phyloP scores from a whole-genome alignment of 106 monocot genomes.

The Dendrobium officinale region DNA sequence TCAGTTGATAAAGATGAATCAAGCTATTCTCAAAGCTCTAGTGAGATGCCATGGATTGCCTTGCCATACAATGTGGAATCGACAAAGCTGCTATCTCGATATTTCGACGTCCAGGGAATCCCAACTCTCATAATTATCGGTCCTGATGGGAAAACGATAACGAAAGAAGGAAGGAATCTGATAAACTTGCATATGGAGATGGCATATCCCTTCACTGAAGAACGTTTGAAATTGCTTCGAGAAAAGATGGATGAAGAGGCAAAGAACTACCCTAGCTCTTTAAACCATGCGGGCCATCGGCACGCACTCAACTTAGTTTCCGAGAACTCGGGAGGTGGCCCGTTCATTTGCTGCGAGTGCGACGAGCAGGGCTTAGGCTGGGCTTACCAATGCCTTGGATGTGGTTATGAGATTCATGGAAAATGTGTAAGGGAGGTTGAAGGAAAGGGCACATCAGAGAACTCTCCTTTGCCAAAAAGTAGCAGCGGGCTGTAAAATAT shows the following conservation, averaged over 20 bases:
- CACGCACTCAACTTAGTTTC: slow-evolving; percentile 45
- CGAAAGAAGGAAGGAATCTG: slow-evolving; percentile 39
- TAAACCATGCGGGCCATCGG: slow-evolving; percentile 34
- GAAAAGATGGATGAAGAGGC: slow-evolving; percentile 47
- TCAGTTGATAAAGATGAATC: slow-evolving; percentile 41
- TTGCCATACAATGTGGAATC: slow-evolving; percentile 29
- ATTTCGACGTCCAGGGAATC: slow-evolving; percentile 37
- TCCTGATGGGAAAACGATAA: slow-evolving; percentile 47
- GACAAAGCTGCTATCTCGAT: slow-evolving; percentile 24
- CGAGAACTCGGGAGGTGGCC: slow-evolving; percentile 38
- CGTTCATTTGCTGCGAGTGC: slow-evolving; percentile 54
- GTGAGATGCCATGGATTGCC: slow-evolving; percentile 56
- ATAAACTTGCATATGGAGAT: slow-evolving; percentile 44
- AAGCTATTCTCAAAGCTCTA: slow-evolving; percentile 23
- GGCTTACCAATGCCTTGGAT: slow-evolving; percentile 53
- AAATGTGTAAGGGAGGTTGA: slow-evolving; percentile 22
- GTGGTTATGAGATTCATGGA: slow-evolving; percentile 55
- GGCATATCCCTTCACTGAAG: slow-evolving; percentile 45
- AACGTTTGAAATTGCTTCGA: slow-evolving; percentile 19
- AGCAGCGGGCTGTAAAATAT: no score
- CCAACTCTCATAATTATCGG: slow-evolving; percentile 36
- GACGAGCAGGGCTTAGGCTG: slow-evolving; percentile 55
- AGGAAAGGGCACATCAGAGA: slow-evolving; percentile 9
- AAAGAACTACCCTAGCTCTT: slow-evolving; percentile 29
- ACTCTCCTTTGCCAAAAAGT: neutral